These are phyloP conservation scores for Kalmanozyma brasiliensis DNA, from an alignment of 1,284 basidiomycete genomes.

Conservation along the genomic window DNA sequence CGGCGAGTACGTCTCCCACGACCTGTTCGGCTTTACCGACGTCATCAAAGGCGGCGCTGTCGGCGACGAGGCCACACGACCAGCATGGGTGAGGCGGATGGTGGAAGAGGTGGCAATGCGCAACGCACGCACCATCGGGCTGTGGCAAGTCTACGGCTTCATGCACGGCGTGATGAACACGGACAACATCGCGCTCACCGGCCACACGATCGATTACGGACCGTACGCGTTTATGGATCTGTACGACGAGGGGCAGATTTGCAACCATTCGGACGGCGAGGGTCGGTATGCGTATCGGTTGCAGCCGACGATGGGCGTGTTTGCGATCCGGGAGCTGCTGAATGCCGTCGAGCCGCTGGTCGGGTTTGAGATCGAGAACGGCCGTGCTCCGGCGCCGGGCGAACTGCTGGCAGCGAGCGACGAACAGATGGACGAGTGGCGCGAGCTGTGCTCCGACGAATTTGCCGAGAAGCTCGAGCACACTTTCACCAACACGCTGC, in stretches of 20 bases:
- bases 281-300: slow-evolving; percentile 84
- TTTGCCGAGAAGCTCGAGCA: slow-evolving; percentile 42
- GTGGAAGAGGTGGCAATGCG: slow-evolving; percentile 73
- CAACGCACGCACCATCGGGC: slow-evolving; percentile 90
- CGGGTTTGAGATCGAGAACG: slow-evolving; percentile 55
- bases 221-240: slow-evolving; percentile 90
- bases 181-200: slow-evolving; percentile 80
- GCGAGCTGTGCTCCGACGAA: slow-evolving; percentile 42
- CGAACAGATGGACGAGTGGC: slow-evolving; percentile 48
- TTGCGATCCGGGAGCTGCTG: slow-evolving; percentile 39
- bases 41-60: slow-evolving; percentile 37
- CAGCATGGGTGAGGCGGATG: slow-evolving; percentile 53
- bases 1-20: slow-evolving; percentile 75
- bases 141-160: slow-evolving; percentile 78
- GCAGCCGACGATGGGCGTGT: slow-evolving; percentile 70
- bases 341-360: slow-evolving; percentile 43
- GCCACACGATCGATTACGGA: slow-evolving; percentile 82
- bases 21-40: slow-evolving; percentile 70
- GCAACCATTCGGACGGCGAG: slow-evolving; percentile 88
- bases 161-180: slow-evolving; percentile 85
- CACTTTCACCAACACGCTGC: slow-evolving; percentile 44
- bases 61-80: slow-evolving; percentile 5
- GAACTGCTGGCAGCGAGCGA: slow-evolving; percentile 37
- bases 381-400: slow-evolving; percentile 64
- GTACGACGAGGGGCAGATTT: slow-evolving; percentile 81